Evolutionary conservation across 148 eudicot species (phyloP).

Genomic region (Rhododendron henanense): DNA sequence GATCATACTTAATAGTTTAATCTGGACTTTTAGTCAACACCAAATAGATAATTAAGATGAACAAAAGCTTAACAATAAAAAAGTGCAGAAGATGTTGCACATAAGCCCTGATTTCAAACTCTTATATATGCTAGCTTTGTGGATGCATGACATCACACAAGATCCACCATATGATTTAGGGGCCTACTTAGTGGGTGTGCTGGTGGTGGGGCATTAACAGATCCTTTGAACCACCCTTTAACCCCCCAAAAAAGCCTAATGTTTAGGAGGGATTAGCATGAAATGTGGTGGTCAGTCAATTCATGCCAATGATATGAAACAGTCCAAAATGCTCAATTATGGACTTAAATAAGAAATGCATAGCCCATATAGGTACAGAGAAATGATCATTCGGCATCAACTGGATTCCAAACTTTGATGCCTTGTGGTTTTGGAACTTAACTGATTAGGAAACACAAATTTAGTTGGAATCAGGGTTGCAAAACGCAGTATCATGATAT

Average conservation of each 20-base stretch:
- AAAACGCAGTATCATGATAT: background rate
- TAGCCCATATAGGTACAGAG: background rate
- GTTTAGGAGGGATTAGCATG: slow-evolving; percentile 7
- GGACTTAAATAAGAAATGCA: background rate
- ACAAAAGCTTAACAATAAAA: background rate
- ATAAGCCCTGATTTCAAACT: background rate
- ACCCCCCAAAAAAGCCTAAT: slow-evolving; percentile 15
- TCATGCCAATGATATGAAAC: slow-evolving; percentile 8
- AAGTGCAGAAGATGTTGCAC: background rate
- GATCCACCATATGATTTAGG: background rate
- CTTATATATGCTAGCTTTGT: background rate
- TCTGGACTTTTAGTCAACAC: background rate
- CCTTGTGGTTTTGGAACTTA: background rate
- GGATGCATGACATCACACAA: slow-evolving; percentile 10
- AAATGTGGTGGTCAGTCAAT: background rate
- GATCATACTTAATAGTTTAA: background rate
- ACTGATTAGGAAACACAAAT: background rate
- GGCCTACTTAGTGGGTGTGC: slow-evolving; percentile 12
- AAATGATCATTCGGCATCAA: background rate
- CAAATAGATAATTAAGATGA: background rate
- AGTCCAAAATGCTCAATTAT: slow-evolving; percentile 2
- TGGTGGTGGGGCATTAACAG: slow-evolving; percentile 18
- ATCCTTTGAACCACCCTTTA: slow-evolving; percentile 9
- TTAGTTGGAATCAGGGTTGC: background rate
- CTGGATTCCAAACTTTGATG: background rate